These are phyloP conservation scores for Termitomyces sp. DNA, from an alignment of 768 basidiomycete species.

Conservation along the genomic window DNA sequence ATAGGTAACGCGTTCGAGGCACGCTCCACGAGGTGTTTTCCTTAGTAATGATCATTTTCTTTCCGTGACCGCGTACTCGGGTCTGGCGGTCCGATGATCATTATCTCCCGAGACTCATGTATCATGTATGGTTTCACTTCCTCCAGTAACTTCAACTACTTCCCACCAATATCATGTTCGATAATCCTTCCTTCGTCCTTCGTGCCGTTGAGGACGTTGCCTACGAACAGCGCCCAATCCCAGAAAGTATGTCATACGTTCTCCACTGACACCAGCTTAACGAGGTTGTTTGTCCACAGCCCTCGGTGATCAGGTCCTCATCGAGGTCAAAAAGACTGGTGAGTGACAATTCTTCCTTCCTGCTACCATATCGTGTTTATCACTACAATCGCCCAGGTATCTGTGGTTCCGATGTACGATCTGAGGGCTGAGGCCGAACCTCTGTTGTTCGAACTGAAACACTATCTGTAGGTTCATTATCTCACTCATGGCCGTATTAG, in stretches of 20 bases:
- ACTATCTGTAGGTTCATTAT: conserved; percentile 60
- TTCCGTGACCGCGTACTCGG: conserved; percentile 10
- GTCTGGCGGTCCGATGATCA: conserved; percentile 11
- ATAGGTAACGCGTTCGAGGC: neutral
- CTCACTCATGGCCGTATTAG: conserved; percentile 74
- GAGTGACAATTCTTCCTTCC: conserved; percentile 14
- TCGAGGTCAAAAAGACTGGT: conserved; percentile 92
- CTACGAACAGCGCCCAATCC: conserved; percentile 74
- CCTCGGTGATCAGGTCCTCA: conserved; percentile 71
- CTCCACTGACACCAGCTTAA: neutral
- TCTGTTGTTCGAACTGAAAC: conserved; percentile 9
- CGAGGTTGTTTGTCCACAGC: conserved; percentile 34
- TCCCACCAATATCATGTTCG: conserved; percentile 44
- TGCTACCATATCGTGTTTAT: conserved; percentile 2
- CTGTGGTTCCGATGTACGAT: conserved; percentile 80
- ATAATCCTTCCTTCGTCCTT: conserved; percentile 80
- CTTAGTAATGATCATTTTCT: neutral
- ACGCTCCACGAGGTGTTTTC: neutral
- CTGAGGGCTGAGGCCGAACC: neutral
- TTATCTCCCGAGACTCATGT: neutral
- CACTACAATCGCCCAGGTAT: conserved; percentile 49
- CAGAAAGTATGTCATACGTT: conserved; percentile 44
- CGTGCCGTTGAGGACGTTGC: conserved; percentile 60
- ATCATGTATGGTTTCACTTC: neutral
- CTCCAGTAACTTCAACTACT: conserved; percentile 9